Conservation (phyloP, 2,329 filamentous ascomycete genomes). For the Colletotrichum tamarilloi region DNA sequence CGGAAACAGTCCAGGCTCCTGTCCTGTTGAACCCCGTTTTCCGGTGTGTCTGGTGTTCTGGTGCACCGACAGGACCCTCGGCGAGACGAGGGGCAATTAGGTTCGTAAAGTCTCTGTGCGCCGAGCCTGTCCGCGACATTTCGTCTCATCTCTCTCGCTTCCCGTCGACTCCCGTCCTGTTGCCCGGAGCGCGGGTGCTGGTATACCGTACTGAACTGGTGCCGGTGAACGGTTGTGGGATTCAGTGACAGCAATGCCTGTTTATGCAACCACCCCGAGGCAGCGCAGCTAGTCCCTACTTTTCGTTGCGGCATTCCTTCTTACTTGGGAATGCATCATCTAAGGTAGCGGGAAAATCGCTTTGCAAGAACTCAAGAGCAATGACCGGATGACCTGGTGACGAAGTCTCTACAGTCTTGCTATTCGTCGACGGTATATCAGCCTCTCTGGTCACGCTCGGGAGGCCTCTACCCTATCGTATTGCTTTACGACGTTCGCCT, state of each 20-base stretch:
- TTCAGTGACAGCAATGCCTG: slow-evolving; percentile 10
- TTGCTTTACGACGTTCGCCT: slow-evolving; percentile 10
- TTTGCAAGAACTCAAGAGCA: not conserved
- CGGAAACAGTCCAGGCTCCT: not conserved
- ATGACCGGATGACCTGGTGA: not conserved
- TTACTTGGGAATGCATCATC: slow-evolving; percentile 3
- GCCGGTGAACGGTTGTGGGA: slow-evolving; percentile 3
- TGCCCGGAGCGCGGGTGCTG: slow-evolving; percentile 3
- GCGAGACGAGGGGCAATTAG: slow-evolving; percentile 18
- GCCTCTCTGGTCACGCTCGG: not conserved
- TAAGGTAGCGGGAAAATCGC: not conserved
- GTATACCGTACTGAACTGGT: not conserved
- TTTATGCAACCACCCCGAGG: slow-evolving; percentile 23
- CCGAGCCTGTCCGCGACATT: slow-evolving; percentile 26
- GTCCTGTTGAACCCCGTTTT: not conserved
- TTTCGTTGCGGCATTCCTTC: slow-evolving; percentile 1
- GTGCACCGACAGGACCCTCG: not conserved
- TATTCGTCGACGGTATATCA: not conserved
- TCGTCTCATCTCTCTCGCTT: slow-evolving; percentile 31
- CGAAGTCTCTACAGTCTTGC: not conserved
- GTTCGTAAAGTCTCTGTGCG: slow-evolving; percentile 30
- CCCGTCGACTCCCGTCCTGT: slow-evolving; percentile 22
- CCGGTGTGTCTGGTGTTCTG: slow-evolving; percentile 1
- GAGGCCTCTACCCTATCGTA: slow-evolving; percentile 27
- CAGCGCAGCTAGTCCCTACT: slow-evolving; percentile 12